Conservation (phyloP, 2,329 filamentous ascomycete species). For the Colletotrichum somersetense region DNA sequence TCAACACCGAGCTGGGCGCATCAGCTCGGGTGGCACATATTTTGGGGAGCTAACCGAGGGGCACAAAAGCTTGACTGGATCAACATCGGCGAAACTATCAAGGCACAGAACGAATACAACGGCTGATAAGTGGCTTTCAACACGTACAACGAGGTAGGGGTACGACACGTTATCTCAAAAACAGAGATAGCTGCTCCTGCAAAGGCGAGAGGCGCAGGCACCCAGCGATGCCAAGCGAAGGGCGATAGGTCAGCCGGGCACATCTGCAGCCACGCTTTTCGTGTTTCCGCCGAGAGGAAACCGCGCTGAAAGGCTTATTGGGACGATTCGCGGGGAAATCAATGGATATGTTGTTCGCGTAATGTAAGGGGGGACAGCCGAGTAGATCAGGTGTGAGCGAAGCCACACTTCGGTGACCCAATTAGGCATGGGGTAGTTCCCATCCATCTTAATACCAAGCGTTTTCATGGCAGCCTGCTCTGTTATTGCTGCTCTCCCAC, state of each 20-base stretch:
- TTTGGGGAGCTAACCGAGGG: constrained; percentile 24
- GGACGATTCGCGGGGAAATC: constrained; percentile 4
- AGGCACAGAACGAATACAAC: constrained; percentile 55
- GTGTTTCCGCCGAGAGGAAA: neutral
- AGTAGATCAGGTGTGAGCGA: constrained; percentile 12
- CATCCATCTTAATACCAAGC: neutral
- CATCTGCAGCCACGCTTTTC: neutral
- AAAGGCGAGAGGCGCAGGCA: neutral
- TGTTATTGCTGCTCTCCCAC: neutral
- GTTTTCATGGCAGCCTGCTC: constrained; percentile 20
- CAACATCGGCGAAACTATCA: constrained; percentile 55
- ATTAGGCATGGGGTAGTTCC: constrained; percentile 28
- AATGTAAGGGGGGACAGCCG: constrained; percentile 4
- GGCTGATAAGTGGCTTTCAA: constrained; percentile 45
- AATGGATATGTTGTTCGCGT: neutral
- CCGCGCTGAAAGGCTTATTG: neutral
- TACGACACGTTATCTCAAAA: neutral
- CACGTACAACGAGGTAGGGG: neutral
- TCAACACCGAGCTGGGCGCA: neutral
- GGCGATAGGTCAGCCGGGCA: neutral
- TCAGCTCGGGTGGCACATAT: neutral
- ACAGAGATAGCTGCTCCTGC: neutral
- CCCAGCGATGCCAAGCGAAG: neutral
- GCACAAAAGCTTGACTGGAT: constrained; percentile 58
- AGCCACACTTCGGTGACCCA: constrained; percentile 40